phyloP scores from a whole-genome alignment of 1,139 yeast species.

The Geotrichum cucujoidarum region DNA sequence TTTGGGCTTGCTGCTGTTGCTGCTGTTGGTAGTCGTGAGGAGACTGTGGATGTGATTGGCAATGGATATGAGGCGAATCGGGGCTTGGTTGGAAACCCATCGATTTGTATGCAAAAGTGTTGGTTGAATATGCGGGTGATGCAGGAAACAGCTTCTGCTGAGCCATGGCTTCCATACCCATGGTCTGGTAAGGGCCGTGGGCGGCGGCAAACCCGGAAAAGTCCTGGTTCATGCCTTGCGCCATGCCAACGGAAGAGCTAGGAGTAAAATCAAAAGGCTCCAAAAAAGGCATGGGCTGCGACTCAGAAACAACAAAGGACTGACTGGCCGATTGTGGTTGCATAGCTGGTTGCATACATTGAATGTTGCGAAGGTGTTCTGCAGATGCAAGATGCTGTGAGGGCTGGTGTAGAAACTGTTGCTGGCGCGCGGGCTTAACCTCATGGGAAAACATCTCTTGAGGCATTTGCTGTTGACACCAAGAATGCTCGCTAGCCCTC shows the following conservation, averaged over 20 bases:
- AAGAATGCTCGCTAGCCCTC: not conserved
- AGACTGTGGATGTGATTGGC: no score
- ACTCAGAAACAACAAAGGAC: not conserved
- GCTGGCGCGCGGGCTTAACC: not conserved
- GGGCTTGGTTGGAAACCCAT: not conserved
- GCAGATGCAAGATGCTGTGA: not conserved
- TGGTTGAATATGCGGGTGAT: not conserved
- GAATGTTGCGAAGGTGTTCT: not conserved
- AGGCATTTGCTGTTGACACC: not conserved
- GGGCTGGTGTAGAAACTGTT: not conserved
- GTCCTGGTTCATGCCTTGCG: not conserved
- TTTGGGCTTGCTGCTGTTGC: constrained; percentile 3
- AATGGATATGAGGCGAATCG: constrained; percentile 43
- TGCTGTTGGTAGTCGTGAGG: not conserved
- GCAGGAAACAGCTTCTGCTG: constrained; percentile 32
- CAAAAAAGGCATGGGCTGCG: not conserved
- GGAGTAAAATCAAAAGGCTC: no score
- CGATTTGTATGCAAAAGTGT: no score
- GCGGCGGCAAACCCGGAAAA: not conserved
- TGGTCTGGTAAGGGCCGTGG: not conserved
- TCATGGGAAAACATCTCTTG: not conserved
- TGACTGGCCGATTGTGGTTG: no score
- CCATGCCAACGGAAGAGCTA: no score
- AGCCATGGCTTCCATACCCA: not conserved
- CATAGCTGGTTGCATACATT: not conserved